Evolutionary conservation across 2,329 filamentous ascomycete genomes (phyloP), one percentile per base, ranked within the genome.

Genomic region (Neofusicoccum laricinum): DNA sequence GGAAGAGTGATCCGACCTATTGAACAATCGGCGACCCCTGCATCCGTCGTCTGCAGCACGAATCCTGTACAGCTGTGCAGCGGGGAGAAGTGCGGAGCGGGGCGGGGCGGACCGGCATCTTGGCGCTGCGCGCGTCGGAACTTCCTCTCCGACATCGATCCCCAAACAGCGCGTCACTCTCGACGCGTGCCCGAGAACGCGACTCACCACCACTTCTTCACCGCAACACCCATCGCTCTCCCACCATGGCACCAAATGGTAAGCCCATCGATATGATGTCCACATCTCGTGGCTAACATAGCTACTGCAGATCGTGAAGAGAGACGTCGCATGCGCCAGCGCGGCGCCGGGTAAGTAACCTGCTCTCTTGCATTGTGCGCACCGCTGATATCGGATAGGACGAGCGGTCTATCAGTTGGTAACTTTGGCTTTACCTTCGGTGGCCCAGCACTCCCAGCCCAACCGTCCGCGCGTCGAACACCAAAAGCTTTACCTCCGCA

Each of bases 251-350:
- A 1, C 14, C 64, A 3, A 66, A 57, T 12, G 50, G 57, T 67
- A 55, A 53, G 36, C 10, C 12, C 3, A 12, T 10, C 30, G 2
- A 17, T 38, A 36, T 17, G 2, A 1, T 14, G 17, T 30, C 3
- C 15, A 2, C 4, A 4, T 10, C 8, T 10, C 1, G n/a, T 34
- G 10, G 21, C 62, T 66, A 40, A 59, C 38, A 1, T 25, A 38
- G 36, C n/a, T 65, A 40, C 46, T 4, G 6, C 67, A 83, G 81
- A 79, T 73, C 81, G 83, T 73, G 78, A 82, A 71, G 83, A 85
- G 76, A 81, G 82, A 71, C 79, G 79, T 71, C 81, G 81, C 71
- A 83, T 85, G 81, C 84, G 83, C 74, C 80, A 84, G 74, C 83
- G 84, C 71, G 84, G 84, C 73, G 83, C 84, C 72, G 83, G 79